Conservation (phyloP, 176 grass and related monocot genomes). For the Cenchrus fungigraminus region DNA sequence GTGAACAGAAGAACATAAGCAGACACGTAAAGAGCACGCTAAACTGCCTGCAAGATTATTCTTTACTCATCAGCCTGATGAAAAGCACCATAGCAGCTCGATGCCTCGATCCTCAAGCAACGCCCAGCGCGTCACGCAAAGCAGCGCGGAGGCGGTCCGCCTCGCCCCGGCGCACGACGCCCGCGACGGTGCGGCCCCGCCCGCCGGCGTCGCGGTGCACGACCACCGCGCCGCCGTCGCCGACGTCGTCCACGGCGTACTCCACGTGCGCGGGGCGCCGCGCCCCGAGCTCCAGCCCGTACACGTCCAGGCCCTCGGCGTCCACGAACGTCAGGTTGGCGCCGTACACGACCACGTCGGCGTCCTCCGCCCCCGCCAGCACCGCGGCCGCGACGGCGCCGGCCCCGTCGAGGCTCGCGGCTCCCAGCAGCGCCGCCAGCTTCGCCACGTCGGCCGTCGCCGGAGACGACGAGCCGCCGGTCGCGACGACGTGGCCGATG, state of each 20-base stretch:
- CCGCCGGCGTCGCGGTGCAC: slow-evolving; percentile 44
- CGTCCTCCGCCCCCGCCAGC: slow-evolving; percentile 17
- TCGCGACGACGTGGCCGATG: slow-evolving; percentile 37
- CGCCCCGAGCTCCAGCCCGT: slow-evolving; percentile 48
- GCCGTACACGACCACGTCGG: slow-evolving; percentile 59
- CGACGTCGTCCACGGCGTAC: slow-evolving; percentile 50
- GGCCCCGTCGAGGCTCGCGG: slow-evolving; percentile 27
- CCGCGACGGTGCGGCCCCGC: slow-evolving; percentile 5
- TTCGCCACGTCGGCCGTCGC: slow-evolving; percentile 30
- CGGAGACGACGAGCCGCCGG: not conserved
- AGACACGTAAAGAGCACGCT: not conserved
- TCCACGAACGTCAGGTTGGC: slow-evolving; percentile 68
- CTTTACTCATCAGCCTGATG: not conserved
- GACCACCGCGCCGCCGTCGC: slow-evolving; percentile 53
- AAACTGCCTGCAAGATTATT: not conserved
- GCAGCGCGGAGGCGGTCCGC: not conserved
- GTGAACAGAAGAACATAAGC: not conserved
- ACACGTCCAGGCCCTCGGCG: slow-evolving; percentile 44
- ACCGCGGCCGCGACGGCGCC: slow-evolving; percentile 17
- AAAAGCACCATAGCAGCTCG: not conserved
- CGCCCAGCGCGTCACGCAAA: not conserved
- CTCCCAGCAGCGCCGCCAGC: slow-evolving; percentile 50
- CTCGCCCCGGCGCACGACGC: slow-evolving; percentile 7
- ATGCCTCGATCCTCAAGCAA: not conserved
- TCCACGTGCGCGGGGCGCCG: slow-evolving; percentile 52